These are phyloP conservation scores for Trichoderma endophyticum DNA, from an alignment of 2,329 filamentous ascomycete species.

Conservation along the genomic window DNA sequence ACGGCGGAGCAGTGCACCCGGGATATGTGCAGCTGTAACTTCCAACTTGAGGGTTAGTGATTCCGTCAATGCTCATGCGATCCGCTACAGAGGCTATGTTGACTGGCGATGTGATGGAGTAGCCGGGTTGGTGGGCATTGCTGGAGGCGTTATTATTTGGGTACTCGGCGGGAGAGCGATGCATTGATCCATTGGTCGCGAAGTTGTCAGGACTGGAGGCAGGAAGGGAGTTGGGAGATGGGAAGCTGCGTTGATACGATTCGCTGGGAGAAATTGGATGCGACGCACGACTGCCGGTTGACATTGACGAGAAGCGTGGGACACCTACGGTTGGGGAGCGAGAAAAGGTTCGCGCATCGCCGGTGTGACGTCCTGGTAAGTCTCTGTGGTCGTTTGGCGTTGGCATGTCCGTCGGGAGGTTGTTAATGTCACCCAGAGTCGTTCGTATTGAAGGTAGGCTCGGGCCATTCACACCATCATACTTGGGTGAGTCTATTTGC, in stretches of 20 bases:
- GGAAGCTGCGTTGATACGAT: conserved; percentile 42
- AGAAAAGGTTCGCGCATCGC: conserved; percentile 28
- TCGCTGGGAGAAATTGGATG: conserved; percentile 52
- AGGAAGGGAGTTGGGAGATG: conserved; percentile 46
- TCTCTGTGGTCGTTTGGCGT: conserved; percentile 35
- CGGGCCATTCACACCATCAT: conserved; percentile 34
- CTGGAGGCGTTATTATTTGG: conserved; percentile 42
- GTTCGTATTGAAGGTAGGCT: conserved; percentile 37
- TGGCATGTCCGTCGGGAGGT: conserved; percentile 31
- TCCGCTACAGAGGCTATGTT: conserved; percentile 41
- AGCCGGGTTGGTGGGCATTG: conserved; percentile 47
- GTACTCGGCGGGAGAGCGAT: conserved; percentile 42
- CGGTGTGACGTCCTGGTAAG: conserved; percentile 24
- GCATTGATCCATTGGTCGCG: conserved; percentile 31
- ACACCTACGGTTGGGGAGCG: conserved; percentile 36
- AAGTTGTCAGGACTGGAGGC: conserved; percentile 40
- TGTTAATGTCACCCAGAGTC: conserved; percentile 34
- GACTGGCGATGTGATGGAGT: conserved; percentile 42
- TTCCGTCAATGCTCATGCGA: conserved; percentile 57
- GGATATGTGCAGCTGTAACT: conserved; percentile 56
- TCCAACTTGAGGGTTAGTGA: conserved; percentile 51
- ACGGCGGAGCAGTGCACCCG: conserved; percentile 69
- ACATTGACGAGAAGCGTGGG: conserved; percentile 32
- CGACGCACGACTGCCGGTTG: conserved; percentile 32
- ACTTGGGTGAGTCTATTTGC: conserved; percentile 33